Base-by-base conservation (phyloP, 139 green algal genomes). In the Picochlorum sp. region DNA sequence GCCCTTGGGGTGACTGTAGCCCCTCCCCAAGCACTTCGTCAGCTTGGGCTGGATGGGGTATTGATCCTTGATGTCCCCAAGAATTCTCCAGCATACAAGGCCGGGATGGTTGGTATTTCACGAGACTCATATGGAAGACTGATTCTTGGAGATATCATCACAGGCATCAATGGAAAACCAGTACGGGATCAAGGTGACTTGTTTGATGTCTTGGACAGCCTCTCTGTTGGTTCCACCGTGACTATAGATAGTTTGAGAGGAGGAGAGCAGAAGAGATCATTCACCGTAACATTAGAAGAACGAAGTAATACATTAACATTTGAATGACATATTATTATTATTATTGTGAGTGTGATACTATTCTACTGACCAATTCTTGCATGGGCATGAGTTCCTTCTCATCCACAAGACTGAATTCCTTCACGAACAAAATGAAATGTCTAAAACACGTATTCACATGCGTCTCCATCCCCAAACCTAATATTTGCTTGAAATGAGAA, bases 391-490 rank as follows among this genome's bases (percentile, higher is more conserved):
- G 72, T 72, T 98, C 93, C 67, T 91, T 90, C 34, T 89, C 77
- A 11, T 96, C 90, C 8, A 98, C 86, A 13, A 98, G 76, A 16
- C 83, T 60, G 26, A 79, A 84, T 10, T 76, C 76, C 71, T 84
- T 61, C 0, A 81, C 86, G 67, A 97, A 98, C 65, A 89, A 86
- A 67, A 98, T 93, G 76, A 98, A 98, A 80, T 98, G 92, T 68
- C 96, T 96, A 84, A 99, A 99, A 79, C 89, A 97, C 14, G 92
- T 98, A 83, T 98, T 98, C 21, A 99, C 76, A 80, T 99, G 93
- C 2, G 92, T 86, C 68, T 98, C 88, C 69, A 90, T 84, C 11
- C 77, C 81, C 16, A 95, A 71, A 15, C 54, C 69, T 67, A 80
- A 82, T 4, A 92, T 69, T 23, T 85, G 65, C 45, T 65, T 80